phyloP scores from a whole-genome alignment of 768 basidiomycete genomes.

The Cystofilobasidium macerans region DNA sequence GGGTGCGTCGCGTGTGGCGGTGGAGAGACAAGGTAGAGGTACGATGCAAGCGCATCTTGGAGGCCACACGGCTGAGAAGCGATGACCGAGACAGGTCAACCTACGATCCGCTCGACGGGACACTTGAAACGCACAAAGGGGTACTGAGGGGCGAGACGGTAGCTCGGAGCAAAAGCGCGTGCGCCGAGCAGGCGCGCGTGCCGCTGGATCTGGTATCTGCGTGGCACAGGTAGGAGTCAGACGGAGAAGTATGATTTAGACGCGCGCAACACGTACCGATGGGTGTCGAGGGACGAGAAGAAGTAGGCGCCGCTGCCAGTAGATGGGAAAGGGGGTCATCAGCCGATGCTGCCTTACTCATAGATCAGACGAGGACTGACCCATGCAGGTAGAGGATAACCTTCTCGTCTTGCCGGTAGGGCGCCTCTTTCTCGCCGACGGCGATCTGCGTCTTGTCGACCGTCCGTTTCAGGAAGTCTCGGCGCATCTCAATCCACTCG shows the following conservation, averaged over 20 bases:
- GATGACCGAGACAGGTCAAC: background rate
- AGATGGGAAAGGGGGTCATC: background rate
- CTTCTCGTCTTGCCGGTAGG: conserved; percentile 21
- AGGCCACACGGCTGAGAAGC: conserved; percentile 25
- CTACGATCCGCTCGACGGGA: background rate
- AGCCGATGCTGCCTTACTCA: background rate
- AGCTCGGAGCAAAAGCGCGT: conserved; percentile 36
- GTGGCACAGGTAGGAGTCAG: conserved; percentile 40
- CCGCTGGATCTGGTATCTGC: conserved; percentile 39
- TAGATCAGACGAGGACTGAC: background rate
- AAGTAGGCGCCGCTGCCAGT: conserved; percentile 37
- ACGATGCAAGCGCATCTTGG: conserved; percentile 34
- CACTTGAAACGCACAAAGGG: conserved; percentile 32
- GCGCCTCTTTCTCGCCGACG: conserved; percentile 6
- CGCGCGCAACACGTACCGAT: conserved; percentile 31
- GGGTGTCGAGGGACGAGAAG: conserved; percentile 39
- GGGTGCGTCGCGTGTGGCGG: conserved; percentile 56
- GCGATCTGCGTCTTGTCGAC: conserved; percentile 7
- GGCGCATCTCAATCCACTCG: conserved; percentile 78
- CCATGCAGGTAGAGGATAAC: conserved; percentile 36
- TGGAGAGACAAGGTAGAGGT: conserved; percentile 36
- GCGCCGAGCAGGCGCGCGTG: conserved; percentile 39
- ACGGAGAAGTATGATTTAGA: too few relatives aligned
- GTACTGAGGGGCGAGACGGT: conserved; percentile 36
- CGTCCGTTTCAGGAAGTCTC: conserved; percentile 45